These are phyloP conservation scores for Cylindricascospora bacillispora DNA, from an alignment of 1,139 yeast species.

Conservation along the genomic window DNA sequence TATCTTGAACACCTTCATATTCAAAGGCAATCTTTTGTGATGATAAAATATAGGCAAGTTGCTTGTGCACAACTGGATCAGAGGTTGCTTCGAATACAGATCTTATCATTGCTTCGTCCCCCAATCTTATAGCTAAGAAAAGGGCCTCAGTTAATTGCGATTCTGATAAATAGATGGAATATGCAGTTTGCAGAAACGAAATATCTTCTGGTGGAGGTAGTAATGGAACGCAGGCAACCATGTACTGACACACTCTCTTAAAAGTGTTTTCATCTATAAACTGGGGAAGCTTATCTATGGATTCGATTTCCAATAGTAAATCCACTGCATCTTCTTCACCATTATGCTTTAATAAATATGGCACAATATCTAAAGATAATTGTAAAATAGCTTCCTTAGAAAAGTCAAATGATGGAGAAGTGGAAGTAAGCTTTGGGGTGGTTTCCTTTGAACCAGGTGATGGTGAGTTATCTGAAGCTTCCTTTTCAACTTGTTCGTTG, in stretches of 20 bases:
- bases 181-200: constrained; percentile 84
- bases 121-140: constrained; percentile 78
- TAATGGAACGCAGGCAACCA: constrained; percentile 91
- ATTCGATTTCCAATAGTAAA: constrained; percentile 75
- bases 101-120: constrained; percentile 63
- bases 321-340: constrained; percentile 99
- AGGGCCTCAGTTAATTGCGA: constrained; percentile 82
- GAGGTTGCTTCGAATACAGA: constrained; percentile 66
- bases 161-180: constrained; percentile 66
- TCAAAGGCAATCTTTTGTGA: constrained; percentile 78
- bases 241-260: constrained; percentile 82
- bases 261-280: constrained; percentile 79
- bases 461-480: constrained; percentile 25
- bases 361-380: constrained; percentile 68
- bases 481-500: constrained; percentile 50
- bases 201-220: constrained; percentile 92
- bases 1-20: constrained; percentile 70
- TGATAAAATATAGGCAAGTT: constrained; percentile 79
- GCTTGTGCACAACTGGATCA: constrained; percentile 70
- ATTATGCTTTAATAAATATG: constrained; percentile 83
- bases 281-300: constrained; percentile 67
- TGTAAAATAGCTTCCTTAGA: constrained; percentile 38
- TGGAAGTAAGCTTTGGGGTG: not conserved
- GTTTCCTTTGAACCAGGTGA: constrained; percentile 8
- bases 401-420: constrained; percentile 15